Conservation (phyloP, 2,329 filamentous ascomycete species). For the Fusarium sp. region DNA sequence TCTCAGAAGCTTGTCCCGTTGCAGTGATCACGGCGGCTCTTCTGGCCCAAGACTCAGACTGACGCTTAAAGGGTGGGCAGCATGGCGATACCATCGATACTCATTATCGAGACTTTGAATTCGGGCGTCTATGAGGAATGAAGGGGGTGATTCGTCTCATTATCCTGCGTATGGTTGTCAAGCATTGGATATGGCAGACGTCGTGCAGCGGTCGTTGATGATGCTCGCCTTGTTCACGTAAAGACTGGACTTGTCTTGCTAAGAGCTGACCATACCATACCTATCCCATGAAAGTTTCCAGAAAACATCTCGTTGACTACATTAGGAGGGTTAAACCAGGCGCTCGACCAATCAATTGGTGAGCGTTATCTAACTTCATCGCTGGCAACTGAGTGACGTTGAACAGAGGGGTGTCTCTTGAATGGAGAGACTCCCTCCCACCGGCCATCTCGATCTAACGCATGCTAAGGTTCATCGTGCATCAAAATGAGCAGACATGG, state of each 20-base stretch:
- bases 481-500: slow-evolving; percentile 10
- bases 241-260: background rate
- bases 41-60: background rate
- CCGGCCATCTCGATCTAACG: slow-evolving; percentile 1
- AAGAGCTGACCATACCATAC: background rate
- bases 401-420: background rate
- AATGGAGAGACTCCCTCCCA: background rate
- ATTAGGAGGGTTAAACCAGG: background rate
- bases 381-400: background rate
- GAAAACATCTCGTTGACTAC: background rate
- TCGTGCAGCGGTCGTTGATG: background rate
- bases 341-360: background rate
- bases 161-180: background rate
- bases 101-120: background rate
- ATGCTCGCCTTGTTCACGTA: background rate
- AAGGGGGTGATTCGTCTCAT: background rate
- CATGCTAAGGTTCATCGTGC: slow-evolving; percentile 2
- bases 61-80: background rate
- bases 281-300: background rate
- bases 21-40: too few relatives aligned
- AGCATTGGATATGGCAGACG: background rate
- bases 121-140: too few relatives aligned
- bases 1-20: background rate
- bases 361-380: background rate
- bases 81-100: background rate